Evolutionary conservation across 2,329 filamentous ascomycete species (phyloP).

Genomic region (Madurella fahalii): DNA sequence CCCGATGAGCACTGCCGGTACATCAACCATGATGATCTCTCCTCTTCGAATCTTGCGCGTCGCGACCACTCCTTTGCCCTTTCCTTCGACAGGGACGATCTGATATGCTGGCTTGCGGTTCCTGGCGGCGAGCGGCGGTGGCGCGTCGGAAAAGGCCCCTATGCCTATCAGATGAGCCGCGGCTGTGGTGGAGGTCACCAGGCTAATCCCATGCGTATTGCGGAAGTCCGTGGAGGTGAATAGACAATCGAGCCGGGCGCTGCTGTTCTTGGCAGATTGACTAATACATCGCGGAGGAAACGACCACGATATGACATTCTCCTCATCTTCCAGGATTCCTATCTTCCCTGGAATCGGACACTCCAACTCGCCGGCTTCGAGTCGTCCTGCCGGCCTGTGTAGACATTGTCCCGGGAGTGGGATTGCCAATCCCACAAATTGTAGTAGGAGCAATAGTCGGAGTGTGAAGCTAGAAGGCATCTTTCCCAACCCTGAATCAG

Average conservation of each 20-base stretch:
- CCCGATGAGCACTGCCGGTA: constrained; percentile 28
- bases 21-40: constrained; percentile 36
- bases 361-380: neutral
- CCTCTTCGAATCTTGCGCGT: constrained; percentile 30
- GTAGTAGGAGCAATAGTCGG: neutral
- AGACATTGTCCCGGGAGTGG: neutral
- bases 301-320: constrained; percentile 11
- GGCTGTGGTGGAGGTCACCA: constrained; percentile 31
- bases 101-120: constrained; percentile 24
- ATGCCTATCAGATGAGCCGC: constrained; percentile 28
- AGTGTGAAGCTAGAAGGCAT: neutral
- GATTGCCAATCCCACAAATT: neutral
- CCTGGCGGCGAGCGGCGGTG: constrained; percentile 14
- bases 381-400: constrained; percentile 1
- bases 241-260: constrained; percentile 17
- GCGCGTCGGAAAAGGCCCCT: constrained; percentile 28
- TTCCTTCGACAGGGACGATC: constrained; percentile 29
- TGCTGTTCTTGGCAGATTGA: neutral
- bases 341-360: neutral
- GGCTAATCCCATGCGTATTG: constrained; percentile 30
- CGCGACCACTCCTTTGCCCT: constrained; percentile 35
- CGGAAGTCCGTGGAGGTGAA: constrained; percentile 22
- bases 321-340: neutral
- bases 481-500: neutral
- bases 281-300: constrained; percentile 11